Evolutionary conservation across 169 alveolate genomes (phyloP), one percentile per base, ranked within the genome.

Genomic region (Pseudocohnilembus persalinus): DNA sequence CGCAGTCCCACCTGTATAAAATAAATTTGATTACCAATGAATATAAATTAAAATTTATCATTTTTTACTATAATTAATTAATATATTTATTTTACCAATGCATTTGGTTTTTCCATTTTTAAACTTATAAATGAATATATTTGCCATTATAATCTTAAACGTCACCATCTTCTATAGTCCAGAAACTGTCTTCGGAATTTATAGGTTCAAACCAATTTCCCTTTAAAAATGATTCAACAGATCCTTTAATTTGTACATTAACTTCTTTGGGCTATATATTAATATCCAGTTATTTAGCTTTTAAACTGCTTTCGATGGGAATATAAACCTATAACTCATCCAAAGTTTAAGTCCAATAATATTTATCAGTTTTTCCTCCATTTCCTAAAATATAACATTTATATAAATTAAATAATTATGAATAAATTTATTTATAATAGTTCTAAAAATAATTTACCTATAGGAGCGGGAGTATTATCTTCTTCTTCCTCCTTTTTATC

Each of bases 291-390:
- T 82, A 64, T 77, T 92, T 94, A 1, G 92, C 92, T 73, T 83
- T 91, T n/a, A 85, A 82, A 27, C 73, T 80, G 33, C 74, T 81
- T 20, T 93, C 92, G 29, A 94, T 81, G 28, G 92, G 93, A 77
- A 94, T 83, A 78, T 94, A 80, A 83, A 94, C 85, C 25, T 92
- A 76, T 0, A 92, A 88, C 77, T 94, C 97, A 68, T 88, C 89
- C 16, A 92, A 89, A 75, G 94, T 92, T 88, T 94, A 90, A 49
- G 93, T 87, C 95, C 96, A 94, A 15, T 81, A 76, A 78, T 94
- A 94, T 85, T 87, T 94, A 63, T 92, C 96, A 83, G 95, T 91
- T 49, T 83, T 88, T 28, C 93, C 93, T 49, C 96, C 96, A 77
- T 93, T 93, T 25, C 94, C 96, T 31, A 35, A 0, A 6, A 31